Percentiles rank a stretch among this genome's conserved stretches.
Evolutionary conservation across 805 yeast species (phyloP).

Genomic region (Myxozyma lipomycoides): DNA sequence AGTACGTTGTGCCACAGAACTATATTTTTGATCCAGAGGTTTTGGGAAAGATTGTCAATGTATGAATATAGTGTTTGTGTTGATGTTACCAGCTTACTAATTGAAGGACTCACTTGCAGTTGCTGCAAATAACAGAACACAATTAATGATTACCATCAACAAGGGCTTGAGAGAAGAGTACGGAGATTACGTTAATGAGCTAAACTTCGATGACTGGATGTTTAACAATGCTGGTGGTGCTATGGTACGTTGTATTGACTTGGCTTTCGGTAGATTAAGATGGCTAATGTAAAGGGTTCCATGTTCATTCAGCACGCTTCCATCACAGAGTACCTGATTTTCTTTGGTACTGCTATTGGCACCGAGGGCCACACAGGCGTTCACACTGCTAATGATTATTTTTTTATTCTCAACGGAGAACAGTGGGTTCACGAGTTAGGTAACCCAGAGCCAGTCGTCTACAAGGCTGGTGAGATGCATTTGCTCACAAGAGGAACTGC

Average conservation of each 20-base stretch:
- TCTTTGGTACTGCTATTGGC: constrained; percentile 90
- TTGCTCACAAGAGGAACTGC: constrained; percentile 66
- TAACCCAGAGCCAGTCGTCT: constrained; percentile 59
- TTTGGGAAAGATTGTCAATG: constrained; percentile 52
- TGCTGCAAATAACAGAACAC: constrained; percentile 47
- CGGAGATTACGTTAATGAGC: constrained; percentile 69
- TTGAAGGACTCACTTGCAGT: neutral
- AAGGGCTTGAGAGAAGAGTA: constrained; percentile 57
- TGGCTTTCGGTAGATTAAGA: neutral
- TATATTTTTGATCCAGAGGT: constrained; percentile 67
- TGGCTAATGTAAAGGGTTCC: constrained; percentile 40
- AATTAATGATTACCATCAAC: constrained; percentile 59
- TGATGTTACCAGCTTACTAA: constrained; percentile 21
- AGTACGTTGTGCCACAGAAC: constrained; percentile 63
- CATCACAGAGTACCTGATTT: constrained; percentile 82
- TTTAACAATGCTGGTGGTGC: constrained; percentile 99
- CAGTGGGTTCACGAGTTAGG: constrained; percentile 70
- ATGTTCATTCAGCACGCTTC: constrained; percentile 96
- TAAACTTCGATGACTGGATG: constrained; percentile 81
- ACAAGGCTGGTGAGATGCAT: constrained; percentile 82
- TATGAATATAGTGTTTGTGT: constrained; percentile 38
- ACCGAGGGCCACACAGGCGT: constrained; percentile 96
- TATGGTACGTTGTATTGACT: constrained; percentile 55
- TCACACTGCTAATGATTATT: constrained; percentile 96
- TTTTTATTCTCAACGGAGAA: constrained; percentile 79